Percentiles rank a stretch among this genome's conserved stretches.
Evolutionary conservation across 805 yeast genomes (phyloP).

Genomic region (Spencermartinsiella europaea): DNA sequence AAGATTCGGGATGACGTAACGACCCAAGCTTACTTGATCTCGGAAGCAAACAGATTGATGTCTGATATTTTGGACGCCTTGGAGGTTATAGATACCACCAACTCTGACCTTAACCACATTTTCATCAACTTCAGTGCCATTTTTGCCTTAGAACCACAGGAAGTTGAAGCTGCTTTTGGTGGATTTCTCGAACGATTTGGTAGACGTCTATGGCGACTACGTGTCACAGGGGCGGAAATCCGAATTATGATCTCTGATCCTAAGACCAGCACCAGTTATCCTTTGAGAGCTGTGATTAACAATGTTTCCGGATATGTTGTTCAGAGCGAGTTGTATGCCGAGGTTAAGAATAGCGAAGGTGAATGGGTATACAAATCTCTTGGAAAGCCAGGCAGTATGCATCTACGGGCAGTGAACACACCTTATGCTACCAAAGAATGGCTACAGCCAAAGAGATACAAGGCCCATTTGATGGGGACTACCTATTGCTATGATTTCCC

Average conservation of each 20-base stretch:
- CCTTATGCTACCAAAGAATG: slow-evolving; percentile 98
- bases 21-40: slow-evolving; percentile 87
- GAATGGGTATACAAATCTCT: slow-evolving; percentile 97
- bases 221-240: slow-evolving; percentile 96
- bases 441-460: slow-evolving; percentile 96
- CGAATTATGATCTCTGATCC: slow-evolving; percentile 93
- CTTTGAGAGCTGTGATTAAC: slow-evolving; percentile 92
- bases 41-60: slow-evolving; percentile 95
- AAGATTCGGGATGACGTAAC: slow-evolving; percentile 88
- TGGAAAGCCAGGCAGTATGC: slow-evolving; percentile 96
- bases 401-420: slow-evolving; percentile 88
- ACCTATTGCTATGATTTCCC: slow-evolving; percentile 99
- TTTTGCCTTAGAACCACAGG: slow-evolving; percentile 89
- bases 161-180: slow-evolving; percentile 96
- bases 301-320: slow-evolving; percentile 97
- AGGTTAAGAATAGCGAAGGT: slow-evolving; percentile 84
- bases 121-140: slow-evolving; percentile 96
- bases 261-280: slow-evolving; percentile 85
- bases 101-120: slow-evolving; percentile 94
- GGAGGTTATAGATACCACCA: slow-evolving; percentile 89
- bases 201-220: slow-evolving; percentile 90
- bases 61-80: slow-evolving; percentile 91
- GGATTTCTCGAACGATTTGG: slow-evolving; percentile 98
- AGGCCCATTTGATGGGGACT: slow-evolving; percentile 97
- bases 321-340: slow-evolving; percentile 90